These are phyloP conservation scores for Tieghemostelium lacteum DNA, from an alignment of 78 protist genomes.

Conservation along the genomic window DNA sequence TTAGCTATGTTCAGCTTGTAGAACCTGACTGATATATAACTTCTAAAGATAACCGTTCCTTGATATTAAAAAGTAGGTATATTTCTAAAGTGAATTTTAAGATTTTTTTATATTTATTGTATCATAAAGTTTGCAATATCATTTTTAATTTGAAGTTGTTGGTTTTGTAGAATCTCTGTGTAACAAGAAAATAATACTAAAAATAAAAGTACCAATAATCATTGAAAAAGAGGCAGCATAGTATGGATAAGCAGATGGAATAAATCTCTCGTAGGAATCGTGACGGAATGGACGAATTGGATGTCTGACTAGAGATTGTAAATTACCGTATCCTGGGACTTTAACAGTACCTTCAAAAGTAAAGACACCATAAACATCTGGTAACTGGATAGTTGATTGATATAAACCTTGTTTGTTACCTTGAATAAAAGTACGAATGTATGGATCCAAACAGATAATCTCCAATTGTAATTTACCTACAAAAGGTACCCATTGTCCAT, in stretches of 20 bases:
- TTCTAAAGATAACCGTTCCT: too few relatives aligned
- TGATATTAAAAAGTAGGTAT: too few relatives aligned
- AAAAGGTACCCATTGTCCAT: constrained; percentile 87
- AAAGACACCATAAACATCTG: constrained; percentile 94
- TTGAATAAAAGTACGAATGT: constrained; percentile 77
- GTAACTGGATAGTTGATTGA: constrained; percentile 49
- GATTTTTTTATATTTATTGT: too few relatives aligned
- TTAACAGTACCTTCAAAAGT: constrained; percentile 77
- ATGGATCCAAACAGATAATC: constrained; percentile 89
- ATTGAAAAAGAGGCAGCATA: constrained; percentile 89
- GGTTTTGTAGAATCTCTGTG: too few relatives aligned
- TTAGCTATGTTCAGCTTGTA: too few relatives aligned
- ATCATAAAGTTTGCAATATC: too few relatives aligned
- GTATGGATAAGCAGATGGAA: constrained; percentile 93
- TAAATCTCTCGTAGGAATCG: constrained; percentile 92
- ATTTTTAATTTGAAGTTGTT: too few relatives aligned
- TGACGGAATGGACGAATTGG: constrained; percentile 92
- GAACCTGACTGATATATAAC: too few relatives aligned
- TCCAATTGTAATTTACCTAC: constrained; percentile 81
- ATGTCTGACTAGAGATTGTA: constrained; percentile 38
- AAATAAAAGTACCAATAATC: constrained; percentile 85
- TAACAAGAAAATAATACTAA: constrained; percentile 81
- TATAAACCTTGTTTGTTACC: constrained; percentile 56
- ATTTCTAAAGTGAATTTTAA: too few relatives aligned
- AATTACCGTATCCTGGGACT: constrained; percentile 73